Evolutionary conservation across 768 basidiomycete species (phyloP), one percentile per base, ranked within the genome.

Genomic region (Russula earlei): DNA sequence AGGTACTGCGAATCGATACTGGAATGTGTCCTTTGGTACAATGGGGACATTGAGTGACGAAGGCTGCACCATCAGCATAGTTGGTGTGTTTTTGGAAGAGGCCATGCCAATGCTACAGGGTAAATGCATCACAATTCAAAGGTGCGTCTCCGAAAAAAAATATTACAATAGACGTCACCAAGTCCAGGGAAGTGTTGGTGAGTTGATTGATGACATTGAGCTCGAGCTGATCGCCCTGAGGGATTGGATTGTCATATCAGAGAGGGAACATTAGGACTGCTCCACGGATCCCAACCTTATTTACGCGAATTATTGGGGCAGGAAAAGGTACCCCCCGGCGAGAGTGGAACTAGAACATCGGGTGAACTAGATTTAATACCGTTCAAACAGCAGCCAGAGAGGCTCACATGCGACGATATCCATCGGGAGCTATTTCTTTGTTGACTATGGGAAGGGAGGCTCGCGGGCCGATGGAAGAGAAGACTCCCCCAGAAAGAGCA

Each of bases 321-420:
- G 76, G 80, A 48, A 77, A 76, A 2, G n/a, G 59, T 65, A 20
- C n/a, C 76, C 76, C 29, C 69, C 70, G 27, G 75, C 75, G 33
- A 80, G 66, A 1, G 71, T 67, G 15, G 77, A 61, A 33, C 75
- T 76, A 17, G 14, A 17, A 15, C 7, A 17, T 17, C 15, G 5
- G 34, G 14, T 44, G 10, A 7, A 9, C 25, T 15, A 12, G 15
- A 27, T 44, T 17, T 17, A 15, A 44, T 22, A n/a, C 3, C 15
- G 8, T n/a, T 14, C 27, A 4, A 5, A 27, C 24, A 17, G 6
- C 15, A 44, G 4, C 5, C 6, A 8, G 3, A 15, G 17, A 27
- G 8, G 22, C 43, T 44, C 43, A 44, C 43, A 17, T 6, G 25
- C 43, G 43, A 10, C 15, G 5, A 17, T 27, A 44, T 9, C 43